A percentile compares a stretch with the other conserved stretches of the same genome.
These are phyloP conservation scores for Borovskyia barvae DNA, from an alignment of 208 protist genomes.

Conservation along the genomic window DNA sequence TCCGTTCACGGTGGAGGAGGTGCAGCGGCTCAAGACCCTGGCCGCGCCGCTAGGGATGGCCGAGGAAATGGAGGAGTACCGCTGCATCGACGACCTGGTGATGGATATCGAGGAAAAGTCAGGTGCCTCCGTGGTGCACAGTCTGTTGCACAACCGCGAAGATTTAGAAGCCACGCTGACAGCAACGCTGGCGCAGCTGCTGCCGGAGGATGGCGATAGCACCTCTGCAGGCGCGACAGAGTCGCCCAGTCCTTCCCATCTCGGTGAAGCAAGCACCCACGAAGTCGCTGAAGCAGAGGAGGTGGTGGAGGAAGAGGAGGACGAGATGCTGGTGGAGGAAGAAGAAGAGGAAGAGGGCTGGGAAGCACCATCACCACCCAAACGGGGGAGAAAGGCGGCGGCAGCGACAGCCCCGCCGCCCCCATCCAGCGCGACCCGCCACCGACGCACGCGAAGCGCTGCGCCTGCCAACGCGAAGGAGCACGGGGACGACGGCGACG, in stretches of 20 bases:
- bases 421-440: background rate
- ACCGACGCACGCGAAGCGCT: background rate
- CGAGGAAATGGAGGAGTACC: conserved; percentile 50
- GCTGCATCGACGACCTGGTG: conserved; percentile 71
- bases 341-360: conserved; percentile 20
- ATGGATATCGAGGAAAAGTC: conserved; percentile 52
- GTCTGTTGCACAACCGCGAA: conserved; percentile 71
- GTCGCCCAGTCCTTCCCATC: conserved; percentile 13
- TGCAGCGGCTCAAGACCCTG: conserved; percentile 46
- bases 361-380: conserved; percentile 4
- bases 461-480: background rate
- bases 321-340: conserved; percentile 10
- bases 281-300: conserved; percentile 20
- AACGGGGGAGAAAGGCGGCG: background rate
- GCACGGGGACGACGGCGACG: background rate
- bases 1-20: conserved; percentile 59
- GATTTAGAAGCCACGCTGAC: conserved; percentile 81
- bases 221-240: background rate
- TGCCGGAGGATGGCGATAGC: conserved; percentile 63
- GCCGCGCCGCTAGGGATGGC: conserved; percentile 66
- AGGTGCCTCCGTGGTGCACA: conserved; percentile 67
- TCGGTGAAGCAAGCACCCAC: conserved; percentile 6
- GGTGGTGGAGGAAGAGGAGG: conserved; percentile 29
- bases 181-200: conserved; percentile 77
- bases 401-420: conserved; percentile 2